phyloP scores from a whole-genome alignment of 1,284 basidiomycete genomes.

The Ceratobasidium sp. region DNA sequence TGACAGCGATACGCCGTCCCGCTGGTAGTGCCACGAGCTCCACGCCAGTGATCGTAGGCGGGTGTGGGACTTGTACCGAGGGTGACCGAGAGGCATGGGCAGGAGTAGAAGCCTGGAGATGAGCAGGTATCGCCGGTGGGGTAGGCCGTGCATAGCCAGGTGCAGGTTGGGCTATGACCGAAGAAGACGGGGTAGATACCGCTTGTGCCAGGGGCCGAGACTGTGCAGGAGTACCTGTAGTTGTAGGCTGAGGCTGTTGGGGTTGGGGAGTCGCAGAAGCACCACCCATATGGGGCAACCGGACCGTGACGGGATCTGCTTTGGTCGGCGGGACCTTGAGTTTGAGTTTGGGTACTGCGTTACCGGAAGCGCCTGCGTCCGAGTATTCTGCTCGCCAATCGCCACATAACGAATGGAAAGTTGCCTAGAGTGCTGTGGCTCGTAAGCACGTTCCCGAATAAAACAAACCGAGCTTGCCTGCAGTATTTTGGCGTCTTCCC shows the following conservation, averaged over 20 bases:
- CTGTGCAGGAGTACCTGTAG: not conserved
- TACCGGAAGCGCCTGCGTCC: constrained; percentile 13
- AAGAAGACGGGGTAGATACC: constrained; percentile 17
- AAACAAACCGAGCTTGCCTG: constrained; percentile 60
- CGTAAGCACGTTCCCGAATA: not conserved
- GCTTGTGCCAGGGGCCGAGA: not conserved
- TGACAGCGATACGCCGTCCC: constrained; percentile 2
- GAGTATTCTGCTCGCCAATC: constrained; percentile 42
- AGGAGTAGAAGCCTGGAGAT: constrained; percentile 28
- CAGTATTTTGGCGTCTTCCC: constrained; percentile 74
- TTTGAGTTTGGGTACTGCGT: constrained; percentile 38
- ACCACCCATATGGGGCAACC: constrained; percentile 5
- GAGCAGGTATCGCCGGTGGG: constrained; percentile 23
- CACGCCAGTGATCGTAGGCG: constrained; percentile 19
- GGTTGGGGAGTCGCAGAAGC: constrained; percentile 11
- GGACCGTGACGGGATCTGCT: constrained; percentile 22
- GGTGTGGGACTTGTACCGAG: constrained; percentile 33
- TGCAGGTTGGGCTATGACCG: constrained; percentile 17
- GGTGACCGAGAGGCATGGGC: constrained; percentile 35
- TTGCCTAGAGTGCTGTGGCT: constrained; percentile 2
- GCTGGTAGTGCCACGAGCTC: constrained; percentile 24
- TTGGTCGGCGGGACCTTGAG: constrained; percentile 40
- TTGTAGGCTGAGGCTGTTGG: constrained; percentile 9
- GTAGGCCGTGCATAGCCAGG: constrained; percentile 33
- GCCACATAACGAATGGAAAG: constrained; percentile 25